Base-by-base conservation (phyloP, 2,329 filamentous ascomycete genomes). In the Gliomastix tumulicola region DNA sequence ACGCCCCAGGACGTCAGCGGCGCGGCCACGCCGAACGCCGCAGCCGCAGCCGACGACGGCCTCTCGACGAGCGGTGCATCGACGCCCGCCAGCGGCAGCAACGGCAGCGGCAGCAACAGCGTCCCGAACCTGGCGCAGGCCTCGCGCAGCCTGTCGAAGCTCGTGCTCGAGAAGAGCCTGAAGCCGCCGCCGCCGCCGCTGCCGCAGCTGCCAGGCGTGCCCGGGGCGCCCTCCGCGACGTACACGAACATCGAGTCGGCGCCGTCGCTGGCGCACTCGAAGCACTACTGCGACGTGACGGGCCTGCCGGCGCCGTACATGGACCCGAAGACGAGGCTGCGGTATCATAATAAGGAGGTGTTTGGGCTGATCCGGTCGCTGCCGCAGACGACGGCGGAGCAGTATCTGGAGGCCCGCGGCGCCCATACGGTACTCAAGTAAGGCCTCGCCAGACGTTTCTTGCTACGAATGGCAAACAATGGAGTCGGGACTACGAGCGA, bases 161-260 rank as follows among this genome's bases (percentile, higher is more conserved):
- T 95, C 35, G 90, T 95, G 3, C 66, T 96, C 34, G 88, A 95
- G 61, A 92, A 87, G 71, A 90, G 79, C 47, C 68, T 82, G 40
- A 67, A 66, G 53, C 43, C 45, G 2, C 40, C 49, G 13, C 17
- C 7, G 50, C 48, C 11, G 59, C 55, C 25, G 38, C 44, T 16
- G 47, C 39, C 11, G 45, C 49, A 6, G 25, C 19, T 21, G 30
- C 5, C 20, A 31, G 18, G 20, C 19, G 7, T 20, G 21, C 5
- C 20, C n/a, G 6, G 30, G 16, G 83, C 82, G 0, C 86, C 84
- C 0, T 76, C 74, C 21, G 84, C 84, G 21, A 96, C 92, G 2
- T 98, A 97, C 60, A 95, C 88, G 7, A 97, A 96, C 55, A 94
- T 98, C 44, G 92, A 97, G 60, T 88, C 87, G 33, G 90, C 92